Percentiles rank a stretch among this genome's conserved stretches.
phyloP scores from a whole-genome alignment of 2,329 filamentous ascomycete genomes.

The Fusarium udum region DNA sequence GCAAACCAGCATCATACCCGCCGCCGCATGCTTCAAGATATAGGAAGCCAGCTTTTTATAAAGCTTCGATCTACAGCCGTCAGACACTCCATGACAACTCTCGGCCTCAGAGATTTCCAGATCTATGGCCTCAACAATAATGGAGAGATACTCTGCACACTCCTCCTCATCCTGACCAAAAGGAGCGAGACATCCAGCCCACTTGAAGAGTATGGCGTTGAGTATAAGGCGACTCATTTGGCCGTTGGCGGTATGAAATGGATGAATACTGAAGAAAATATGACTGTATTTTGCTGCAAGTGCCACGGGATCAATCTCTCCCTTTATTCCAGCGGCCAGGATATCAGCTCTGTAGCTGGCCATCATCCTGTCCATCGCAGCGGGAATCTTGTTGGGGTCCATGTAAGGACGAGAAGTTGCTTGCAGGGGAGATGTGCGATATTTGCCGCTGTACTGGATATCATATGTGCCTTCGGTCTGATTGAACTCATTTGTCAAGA shows the following conservation, averaged over 20 bases:
- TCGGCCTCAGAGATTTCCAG: not conserved
- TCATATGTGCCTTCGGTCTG: not conserved
- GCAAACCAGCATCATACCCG: not conserved
- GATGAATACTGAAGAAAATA: slow-evolving; percentile 47
- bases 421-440: slow-evolving; percentile 38
- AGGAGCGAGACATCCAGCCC: not conserved
- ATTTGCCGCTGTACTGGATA: slow-evolving; percentile 28
- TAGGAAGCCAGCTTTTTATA: not conserved
- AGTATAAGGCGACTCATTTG: slow-evolving; percentile 46
- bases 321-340: not conserved
- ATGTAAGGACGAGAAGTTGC: not conserved
- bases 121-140: not conserved
- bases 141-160: not conserved
- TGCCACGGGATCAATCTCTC: slow-evolving; percentile 38
- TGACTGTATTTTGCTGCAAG: slow-evolving; percentile 45
- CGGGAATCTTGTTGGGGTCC: slow-evolving; percentile 14
- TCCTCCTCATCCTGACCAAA: not conserved
- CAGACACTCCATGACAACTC: not conserved
- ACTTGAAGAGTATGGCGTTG: slow-evolving; percentile 48
- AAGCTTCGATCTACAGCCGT: not conserved
- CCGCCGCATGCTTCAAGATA: not conserved
- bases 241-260: slow-evolving; percentile 50
- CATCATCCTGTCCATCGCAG: slow-evolving; percentile 40
- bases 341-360: slow-evolving; percentile 38
- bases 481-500: slow-evolving; percentile 20